Evolutionary conservation across 768 basidiomycete species (phyloP).

Genomic region (Termitomyces sp.): DNA sequence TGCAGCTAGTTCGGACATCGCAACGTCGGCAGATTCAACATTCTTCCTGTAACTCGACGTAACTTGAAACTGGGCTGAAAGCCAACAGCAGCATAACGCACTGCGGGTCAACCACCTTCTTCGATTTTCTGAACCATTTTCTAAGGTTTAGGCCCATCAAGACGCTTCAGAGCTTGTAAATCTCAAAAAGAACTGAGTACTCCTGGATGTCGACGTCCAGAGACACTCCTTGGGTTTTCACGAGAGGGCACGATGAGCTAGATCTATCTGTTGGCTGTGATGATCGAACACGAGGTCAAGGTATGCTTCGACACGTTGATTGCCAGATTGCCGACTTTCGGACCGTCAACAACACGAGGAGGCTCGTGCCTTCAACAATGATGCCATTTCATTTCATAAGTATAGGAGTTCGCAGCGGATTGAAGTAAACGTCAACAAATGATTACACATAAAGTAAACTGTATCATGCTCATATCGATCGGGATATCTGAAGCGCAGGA

Average conservation of each 20-base stretch:
- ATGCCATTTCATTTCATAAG: neutral
- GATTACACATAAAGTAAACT: neutral
- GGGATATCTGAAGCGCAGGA: neutral
- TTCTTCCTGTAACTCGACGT: neutral
- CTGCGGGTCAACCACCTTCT: slow-evolving; percentile 1
- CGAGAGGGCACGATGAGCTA: neutral
- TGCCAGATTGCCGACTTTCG: neutral
- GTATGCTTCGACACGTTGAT: slow-evolving; percentile 3
- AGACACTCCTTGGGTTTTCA: neutral
- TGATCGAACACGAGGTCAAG: slow-evolving; percentile 5
- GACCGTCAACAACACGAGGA: slow-evolving; percentile 3
- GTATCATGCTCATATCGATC: neutral
- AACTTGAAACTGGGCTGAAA: neutral
- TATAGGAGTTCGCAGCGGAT: neutral
- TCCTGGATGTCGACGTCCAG: neutral
- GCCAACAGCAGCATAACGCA: slow-evolving; percentile 1
- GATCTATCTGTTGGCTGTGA: neutral
- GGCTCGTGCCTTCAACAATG: neutral
- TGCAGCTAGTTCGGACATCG: slow-evolving; percentile 8
- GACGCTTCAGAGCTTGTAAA: neutral
- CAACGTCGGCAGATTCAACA: slow-evolving; percentile 1
- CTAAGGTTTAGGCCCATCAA: slow-evolving; percentile 1
- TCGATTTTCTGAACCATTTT: slow-evolving; percentile 9
- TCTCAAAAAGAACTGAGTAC: neutral
- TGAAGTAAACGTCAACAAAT: neutral